These are phyloP conservation scores for Saccharomyces cerevisiae DNA, from an alignment of 805 yeast species.

Conservation along the genomic window DNA sequence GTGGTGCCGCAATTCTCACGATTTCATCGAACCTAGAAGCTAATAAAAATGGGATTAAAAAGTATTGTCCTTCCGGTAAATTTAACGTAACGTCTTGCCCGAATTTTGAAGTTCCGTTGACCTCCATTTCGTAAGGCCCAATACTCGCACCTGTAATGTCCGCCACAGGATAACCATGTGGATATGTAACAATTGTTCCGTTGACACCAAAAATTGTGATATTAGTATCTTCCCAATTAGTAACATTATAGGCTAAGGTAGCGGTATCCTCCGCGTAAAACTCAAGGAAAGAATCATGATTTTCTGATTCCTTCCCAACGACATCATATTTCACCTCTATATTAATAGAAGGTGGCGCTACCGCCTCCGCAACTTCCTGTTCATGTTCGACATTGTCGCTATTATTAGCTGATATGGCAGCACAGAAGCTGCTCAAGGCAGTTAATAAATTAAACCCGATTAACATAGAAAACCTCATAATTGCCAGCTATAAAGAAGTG, in stretches of 20 bases:
- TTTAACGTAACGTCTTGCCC: slow-evolving; percentile 54
- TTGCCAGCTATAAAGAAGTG: background rate
- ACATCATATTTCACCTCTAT: slow-evolving; percentile 43
- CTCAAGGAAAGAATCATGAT: slow-evolving; percentile 33
- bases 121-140: slow-evolving; percentile 48
- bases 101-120: slow-evolving; percentile 44
- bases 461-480: background rate
- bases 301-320: slow-evolving; percentile 36
- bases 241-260: slow-evolving; percentile 43
- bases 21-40: slow-evolving; percentile 42
- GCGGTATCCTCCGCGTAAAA: slow-evolving; percentile 47
- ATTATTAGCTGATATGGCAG: background rate
- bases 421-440: background rate
- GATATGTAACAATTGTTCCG: slow-evolving; percentile 53
- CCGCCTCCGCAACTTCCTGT: background rate
- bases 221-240: slow-evolving; percentile 44
- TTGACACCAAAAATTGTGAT: slow-evolving; percentile 58
- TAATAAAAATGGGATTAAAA: slow-evolving; percentile 52
- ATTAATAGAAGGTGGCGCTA: slow-evolving; percentile 20
- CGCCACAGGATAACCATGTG: slow-evolving; percentile 41
- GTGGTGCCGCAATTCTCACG: slow-evolving; percentile 48
- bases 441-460: background rate
- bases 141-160: slow-evolving; percentile 58
- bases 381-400: background rate
- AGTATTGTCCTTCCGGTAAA: slow-evolving; percentile 48